Base-by-base conservation (phyloP, 768 basidiomycete species). In the Tylopilus sp. region DNA sequence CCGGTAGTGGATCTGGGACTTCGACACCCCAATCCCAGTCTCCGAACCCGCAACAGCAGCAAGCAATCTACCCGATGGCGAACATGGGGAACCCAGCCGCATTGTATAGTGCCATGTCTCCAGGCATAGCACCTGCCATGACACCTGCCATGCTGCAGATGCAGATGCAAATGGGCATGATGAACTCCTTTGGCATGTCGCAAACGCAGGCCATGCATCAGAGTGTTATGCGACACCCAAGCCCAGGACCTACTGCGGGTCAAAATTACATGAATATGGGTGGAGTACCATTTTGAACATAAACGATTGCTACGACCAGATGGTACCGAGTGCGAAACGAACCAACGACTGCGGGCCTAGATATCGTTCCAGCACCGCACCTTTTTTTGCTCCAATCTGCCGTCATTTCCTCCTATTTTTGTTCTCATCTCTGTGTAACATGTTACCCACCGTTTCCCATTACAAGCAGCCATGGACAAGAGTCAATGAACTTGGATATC, bases 211-310 rank as follows among this genome's bases (percentile, higher is more conserved):
- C 86, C n/a, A 88, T 91, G 83, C 88, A 89, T 48, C 83, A 85
- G 62, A 89, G 86, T 57, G 86, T 91, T 50, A 85, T 91, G 87
- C 80, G 89, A 52, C 86, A 91, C 67, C 80, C 86, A 12, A 88
- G 81, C 64, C 86, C 88, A 13, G 78, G 74, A 13, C 83, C 82
- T 11, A 63, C 73, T 46, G 71, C 67, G 17, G 69, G 68, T 48
- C 77, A 76, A 54, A 73, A 69, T 21, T 79, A 76, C 59, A 75
- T 77, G 69, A 72, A 66, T 40, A 73, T 74, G 66, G 68, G 71
- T 40, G 66, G 70, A 10, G 61, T 68, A 31, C 68, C 59, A 3
- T 65, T 60, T 43, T 73, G 61, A 64, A 53, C 44, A 48, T 11
- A 38, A 45, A 51, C 61, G 57, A 55, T 53, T 15, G 26, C 36